Conservation (phyloP, 495 filamentous ascomycete genomes). For the Neurospora sp. region DNA sequence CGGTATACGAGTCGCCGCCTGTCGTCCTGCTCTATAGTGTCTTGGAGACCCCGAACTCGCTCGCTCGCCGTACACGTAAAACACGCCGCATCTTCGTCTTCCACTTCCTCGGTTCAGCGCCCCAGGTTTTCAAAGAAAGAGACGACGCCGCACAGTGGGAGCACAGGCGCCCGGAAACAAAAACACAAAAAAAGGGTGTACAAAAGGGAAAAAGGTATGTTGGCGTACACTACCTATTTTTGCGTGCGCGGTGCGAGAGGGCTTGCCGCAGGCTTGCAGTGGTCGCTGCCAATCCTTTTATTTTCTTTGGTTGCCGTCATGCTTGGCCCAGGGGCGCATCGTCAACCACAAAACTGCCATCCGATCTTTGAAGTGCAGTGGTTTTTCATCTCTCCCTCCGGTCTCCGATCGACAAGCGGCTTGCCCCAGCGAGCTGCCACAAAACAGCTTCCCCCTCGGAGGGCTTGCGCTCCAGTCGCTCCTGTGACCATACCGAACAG, state of each 20-base stretch:
- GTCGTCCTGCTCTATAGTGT: neutral
- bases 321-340: neutral
- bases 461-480: neutral
- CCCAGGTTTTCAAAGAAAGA: neutral
- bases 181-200: neutral
- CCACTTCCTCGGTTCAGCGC: neutral
- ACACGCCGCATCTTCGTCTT: neutral
- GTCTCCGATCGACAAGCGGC: constrained; percentile 14
- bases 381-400: neutral
- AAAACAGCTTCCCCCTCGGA: constrained; percentile 8
- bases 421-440: constrained; percentile 13
- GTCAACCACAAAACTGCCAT: neutral
- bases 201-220: neutral
- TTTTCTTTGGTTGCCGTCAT: neutral
- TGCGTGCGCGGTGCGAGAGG: neutral
- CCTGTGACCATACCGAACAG: constrained; percentile 12
- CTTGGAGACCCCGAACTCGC: neutral
- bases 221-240: neutral
- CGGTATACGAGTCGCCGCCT: neutral
- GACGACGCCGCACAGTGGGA: neutral
- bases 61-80: neutral
- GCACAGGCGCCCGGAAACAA: neutral
- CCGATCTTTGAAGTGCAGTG: neutral
- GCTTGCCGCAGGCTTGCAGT: neutral
- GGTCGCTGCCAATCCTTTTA: neutral